These are phyloP conservation scores for Stevia rebaudiana DNA, from an alignment of 140 eudicot genomes.

Conservation along the genomic window DNA sequence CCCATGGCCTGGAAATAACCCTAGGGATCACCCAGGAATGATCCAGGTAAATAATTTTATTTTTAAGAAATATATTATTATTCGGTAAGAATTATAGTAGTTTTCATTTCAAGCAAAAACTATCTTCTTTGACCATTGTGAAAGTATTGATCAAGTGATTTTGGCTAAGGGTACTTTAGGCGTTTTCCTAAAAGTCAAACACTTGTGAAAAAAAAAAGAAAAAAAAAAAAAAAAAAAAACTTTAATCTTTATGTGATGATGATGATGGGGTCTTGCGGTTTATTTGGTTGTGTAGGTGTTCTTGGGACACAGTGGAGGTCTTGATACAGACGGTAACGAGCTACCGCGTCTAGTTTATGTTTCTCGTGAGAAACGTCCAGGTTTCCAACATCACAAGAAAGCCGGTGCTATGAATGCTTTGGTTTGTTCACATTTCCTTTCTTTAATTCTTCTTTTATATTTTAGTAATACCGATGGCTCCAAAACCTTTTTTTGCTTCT, in stretches of 20 bases:
- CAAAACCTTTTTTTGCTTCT: background rate
- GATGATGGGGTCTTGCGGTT: background rate
- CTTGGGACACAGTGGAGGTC: slow-evolving; percentile 65
- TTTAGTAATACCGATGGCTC: background rate
- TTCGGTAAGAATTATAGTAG: background rate
- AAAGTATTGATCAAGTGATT: background rate
- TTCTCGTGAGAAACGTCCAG: slow-evolving; percentile 72
- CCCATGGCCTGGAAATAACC: slow-evolving; percentile 83
- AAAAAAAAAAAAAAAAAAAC: too few relatives aligned
- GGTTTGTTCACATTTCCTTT: slow-evolving; percentile 30
- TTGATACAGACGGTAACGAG: slow-evolving; percentile 59
- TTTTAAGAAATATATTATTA: background rate
- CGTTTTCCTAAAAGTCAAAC: background rate
- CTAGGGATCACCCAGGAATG: slow-evolving; percentile 85
- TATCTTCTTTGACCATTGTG: background rate
- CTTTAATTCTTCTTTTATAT: background rate
- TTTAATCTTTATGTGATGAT: background rate
- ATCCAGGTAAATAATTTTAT: slow-evolving; percentile 47
- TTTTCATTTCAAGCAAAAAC: background rate
- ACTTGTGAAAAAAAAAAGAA: background rate
- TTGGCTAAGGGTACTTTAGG: background rate
- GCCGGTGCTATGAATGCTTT: slow-evolving; percentile 76
- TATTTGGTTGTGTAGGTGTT: slow-evolving; percentile 40
- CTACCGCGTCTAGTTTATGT: slow-evolving; percentile 56
- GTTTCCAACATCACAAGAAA: slow-evolving; percentile 65